Evolutionary conservation across 2,329 filamentous ascomycete genomes (phyloP).

Genomic region (Plenodomus biglobosus): DNA sequence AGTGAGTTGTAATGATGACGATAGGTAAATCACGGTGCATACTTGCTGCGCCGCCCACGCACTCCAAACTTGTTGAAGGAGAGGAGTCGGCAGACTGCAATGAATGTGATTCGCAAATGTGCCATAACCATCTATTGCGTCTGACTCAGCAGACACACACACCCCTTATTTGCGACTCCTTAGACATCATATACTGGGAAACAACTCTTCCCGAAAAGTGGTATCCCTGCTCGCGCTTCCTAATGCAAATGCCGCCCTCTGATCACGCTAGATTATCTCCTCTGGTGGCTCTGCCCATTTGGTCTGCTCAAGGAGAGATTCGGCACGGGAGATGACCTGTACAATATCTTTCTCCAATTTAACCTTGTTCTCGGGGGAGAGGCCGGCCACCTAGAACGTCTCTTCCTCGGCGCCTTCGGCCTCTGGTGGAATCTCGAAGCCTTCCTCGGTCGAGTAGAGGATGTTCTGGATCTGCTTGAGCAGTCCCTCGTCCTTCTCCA

Average conservation of each 20-base stretch:
- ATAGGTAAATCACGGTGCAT: too few species aligned
- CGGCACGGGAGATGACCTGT: not conserved
- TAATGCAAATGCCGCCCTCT: constrained; percentile 32
- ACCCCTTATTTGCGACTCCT: not conserved
- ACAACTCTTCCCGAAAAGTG: constrained; percentile 23
- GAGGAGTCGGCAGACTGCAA: constrained; percentile 1
- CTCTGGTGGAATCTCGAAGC: constrained; percentile 85
- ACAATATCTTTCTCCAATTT: not conserved
- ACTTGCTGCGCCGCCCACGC: not conserved
- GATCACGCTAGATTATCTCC: constrained; percentile 17
- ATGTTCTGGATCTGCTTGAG: constrained; percentile 97
- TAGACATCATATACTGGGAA: constrained; percentile 14
- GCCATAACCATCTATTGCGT: constrained; percentile 5
- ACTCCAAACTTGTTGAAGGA: not conserved
- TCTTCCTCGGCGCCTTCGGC: constrained; percentile 76
- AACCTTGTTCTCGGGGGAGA: not conserved
- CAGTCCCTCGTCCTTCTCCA: constrained; percentile 91
- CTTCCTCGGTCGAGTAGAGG: constrained; percentile 87
- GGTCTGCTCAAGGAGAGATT: constrained; percentile 32
- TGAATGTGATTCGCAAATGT: constrained; percentile 1
- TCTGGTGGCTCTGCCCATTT: constrained; percentile 49
- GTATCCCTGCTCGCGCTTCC: constrained; percentile 37
- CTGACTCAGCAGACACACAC: not conserved
- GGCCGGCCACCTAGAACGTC: constrained; percentile 37
- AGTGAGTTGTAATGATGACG: not conserved